Evolutionary conservation across 2,329 filamentous ascomycete species (phyloP), one percentile per base, ranked within the genome.

Genomic region (Colletotrichum noveboracense): DNA sequence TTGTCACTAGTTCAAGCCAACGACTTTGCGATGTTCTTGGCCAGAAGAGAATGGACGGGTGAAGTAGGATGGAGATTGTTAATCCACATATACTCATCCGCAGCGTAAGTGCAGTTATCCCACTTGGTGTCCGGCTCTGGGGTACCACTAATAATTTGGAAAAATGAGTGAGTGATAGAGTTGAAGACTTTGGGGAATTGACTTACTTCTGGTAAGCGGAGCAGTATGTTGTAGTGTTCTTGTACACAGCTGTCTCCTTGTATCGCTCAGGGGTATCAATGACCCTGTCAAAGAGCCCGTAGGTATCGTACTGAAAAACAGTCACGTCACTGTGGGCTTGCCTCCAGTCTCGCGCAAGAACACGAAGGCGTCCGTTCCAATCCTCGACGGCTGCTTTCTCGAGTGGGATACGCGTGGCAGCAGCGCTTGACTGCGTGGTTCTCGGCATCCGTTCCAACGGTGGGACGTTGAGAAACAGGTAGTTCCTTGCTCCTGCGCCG

Each of bases 401-500:
- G 0, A 71, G 52, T 9, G 62, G 52, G 14, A 71, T 48, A 6
- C 62, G 62, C 7, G 24, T 56, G 7, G 18, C 26, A 14, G 34
- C 52, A 5, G 52, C 70, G n/a, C 52, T 71, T 24, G 48, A 67
- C 14, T 67, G 48, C 3, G 70, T 66, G 21, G 34, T 71, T 34
- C 62, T 58, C 7, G 34, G 70, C 62, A 67, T 71, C 12, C 66
- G 66, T 30, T 87, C 85, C 2, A 90, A 79, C 0, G 88, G 89
- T 2, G 89, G 88, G 2, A 90, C 82, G 64, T 89, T 89, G 80
- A 90, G 82, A 77, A 90, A 87, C 4, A 91, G 79, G 55, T 89
- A 86, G 78, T 89, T 90, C n/a, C 87, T 83, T 77, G 87, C 87
- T 30, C 89, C 89, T 21, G 86, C 86, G 6, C 87, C 85, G 76